Evolutionary conservation across 2,329 filamentous ascomycete species (phyloP), one percentile per base, ranked within the genome.

Genomic region (Aspergillus quadricinctus): DNA sequence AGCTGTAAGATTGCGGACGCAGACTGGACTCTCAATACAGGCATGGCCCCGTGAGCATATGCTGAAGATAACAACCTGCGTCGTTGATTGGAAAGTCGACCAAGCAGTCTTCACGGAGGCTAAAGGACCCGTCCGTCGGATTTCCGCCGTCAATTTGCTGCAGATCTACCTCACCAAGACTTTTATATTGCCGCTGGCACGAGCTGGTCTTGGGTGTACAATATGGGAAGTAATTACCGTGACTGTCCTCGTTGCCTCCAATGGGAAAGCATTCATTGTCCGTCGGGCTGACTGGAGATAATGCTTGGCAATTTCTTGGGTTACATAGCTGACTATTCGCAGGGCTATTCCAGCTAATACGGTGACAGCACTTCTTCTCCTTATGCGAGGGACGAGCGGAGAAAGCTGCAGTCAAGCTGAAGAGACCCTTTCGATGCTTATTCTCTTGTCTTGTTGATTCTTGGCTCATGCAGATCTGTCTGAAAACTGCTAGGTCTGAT

Each of bases 241-340:
- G 11, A 29, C 10, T 29, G 41, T 19, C 6, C 41, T 29, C 5
- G 5, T n/a, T 17, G 10, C 17, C 10, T 21, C 50, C 54, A 52
- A 55, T 52, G 7, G 43, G 5, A 25, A 21, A 9, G 9, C 23
- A 8, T 14, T 40, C 3, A 17, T 23, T 14, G n/a, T 49, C 35
- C 52, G 29, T 41, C 46, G 35, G 46, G 5, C 17, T 50, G 31
- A 54, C 19, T 19, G 6, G 21, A 28, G 23, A 37, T 27, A 48
- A 31, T 27, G 43, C 56, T 57, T 57, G 56, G 56, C 56, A 40
- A 35, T 49, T 45, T 19, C 56, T 57, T 55, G 52, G 56, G 56
- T 57, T 57, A 57, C 52, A 57, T 57, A 27, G 35, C 19, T 29
- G 11, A 21, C 5, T 40, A 41, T 53, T 2, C 56, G 31, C 31